phyloP scores from a whole-genome alignment of 192 early-diverging fungal genomes.

The Backusella mclennaniae region DNA sequence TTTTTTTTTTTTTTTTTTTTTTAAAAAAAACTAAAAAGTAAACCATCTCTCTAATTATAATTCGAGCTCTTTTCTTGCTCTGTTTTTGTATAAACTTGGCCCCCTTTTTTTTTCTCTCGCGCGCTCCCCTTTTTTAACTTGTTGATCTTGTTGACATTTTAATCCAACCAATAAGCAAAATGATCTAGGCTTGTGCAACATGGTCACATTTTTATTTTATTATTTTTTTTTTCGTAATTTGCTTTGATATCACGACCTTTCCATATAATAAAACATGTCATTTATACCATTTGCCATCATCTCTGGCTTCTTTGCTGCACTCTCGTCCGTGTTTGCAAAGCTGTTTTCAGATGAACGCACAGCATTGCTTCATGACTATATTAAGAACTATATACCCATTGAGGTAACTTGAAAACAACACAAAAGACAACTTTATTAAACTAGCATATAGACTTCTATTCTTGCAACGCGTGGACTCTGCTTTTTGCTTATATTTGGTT shows the following conservation, averaged over 20 bases:
- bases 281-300: slow-evolving; percentile 50
- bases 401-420: slow-evolving; percentile 3
- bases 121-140: not conserved
- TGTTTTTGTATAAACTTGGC: not conserved
- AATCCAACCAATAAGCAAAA: not conserved
- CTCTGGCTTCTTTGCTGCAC: slow-evolving; percentile 72
- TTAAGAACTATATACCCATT: slow-evolving; percentile 14
- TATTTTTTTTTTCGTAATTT: not conserved
- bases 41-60: not conserved
- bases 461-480: slow-evolving; percentile 46
- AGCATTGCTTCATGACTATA: slow-evolving; percentile 26
- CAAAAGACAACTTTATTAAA: not conserved
- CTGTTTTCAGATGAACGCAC: slow-evolving; percentile 61
- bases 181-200: not conserved
- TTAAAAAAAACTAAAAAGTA: not conserved
- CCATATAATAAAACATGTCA: not conserved
- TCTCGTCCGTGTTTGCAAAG: slow-evolving; percentile 82
- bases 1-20: no score
- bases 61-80: not conserved
- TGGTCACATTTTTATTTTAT: not conserved
- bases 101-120: not conserved
- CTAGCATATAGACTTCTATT: slow-evolving; percentile 11
- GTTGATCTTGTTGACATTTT: slow-evolving; percentile 10
- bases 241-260: not conserved
- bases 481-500: slow-evolving; percentile 59